Conservation (phyloP, 2,329 filamentous ascomycete genomes). For the Neopestalotiopsis sp. region DNA sequence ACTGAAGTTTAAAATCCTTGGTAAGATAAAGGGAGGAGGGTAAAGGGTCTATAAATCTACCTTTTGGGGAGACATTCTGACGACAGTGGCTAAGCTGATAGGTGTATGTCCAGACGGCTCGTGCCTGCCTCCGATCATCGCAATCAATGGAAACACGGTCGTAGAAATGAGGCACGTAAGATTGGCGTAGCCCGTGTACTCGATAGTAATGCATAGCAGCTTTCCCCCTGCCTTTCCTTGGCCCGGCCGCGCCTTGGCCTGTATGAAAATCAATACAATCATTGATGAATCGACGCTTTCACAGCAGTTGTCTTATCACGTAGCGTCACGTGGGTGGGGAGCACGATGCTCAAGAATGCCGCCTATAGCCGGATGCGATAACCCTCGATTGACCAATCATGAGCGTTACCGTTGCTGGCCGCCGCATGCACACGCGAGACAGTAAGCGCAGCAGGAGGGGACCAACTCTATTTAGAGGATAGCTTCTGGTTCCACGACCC, state of each 20-base stretch:
- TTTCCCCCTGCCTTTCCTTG: neutral
- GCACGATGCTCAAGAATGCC: constrained; percentile 34
- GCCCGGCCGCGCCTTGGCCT: constrained; percentile 19
- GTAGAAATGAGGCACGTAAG: neutral
- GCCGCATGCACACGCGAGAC: constrained; percentile 11
- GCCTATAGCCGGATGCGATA: constrained; percentile 35
- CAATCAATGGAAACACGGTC: neutral
- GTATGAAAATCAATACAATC: constrained; percentile 29
- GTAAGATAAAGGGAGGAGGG: neutral
- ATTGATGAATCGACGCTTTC: constrained; percentile 30
- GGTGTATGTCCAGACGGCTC: neutral
- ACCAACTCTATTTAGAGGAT: constrained; percentile 11
- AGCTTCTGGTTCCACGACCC: neutral
- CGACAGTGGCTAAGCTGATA: constrained; percentile 10
- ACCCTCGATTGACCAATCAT: constrained; percentile 36
- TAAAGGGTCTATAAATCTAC: constrained; percentile 15
- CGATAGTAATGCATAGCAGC: constrained; percentile 4
- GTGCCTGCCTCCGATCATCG: constrained; percentile 17
- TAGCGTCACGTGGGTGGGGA: constrained; percentile 35
- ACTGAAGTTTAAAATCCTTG: neutral
- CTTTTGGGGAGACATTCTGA: constrained; percentile 1
- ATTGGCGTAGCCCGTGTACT: neutral
- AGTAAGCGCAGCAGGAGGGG: neutral
- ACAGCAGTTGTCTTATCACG: constrained; percentile 32
- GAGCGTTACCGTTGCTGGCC: constrained; percentile 24